A percentile compares a stretch with the other conserved stretches of the same genome.
Conservation (phyloP, 768 basidiomycete species). For the Rhodotorula kratochvilovae region DNA sequence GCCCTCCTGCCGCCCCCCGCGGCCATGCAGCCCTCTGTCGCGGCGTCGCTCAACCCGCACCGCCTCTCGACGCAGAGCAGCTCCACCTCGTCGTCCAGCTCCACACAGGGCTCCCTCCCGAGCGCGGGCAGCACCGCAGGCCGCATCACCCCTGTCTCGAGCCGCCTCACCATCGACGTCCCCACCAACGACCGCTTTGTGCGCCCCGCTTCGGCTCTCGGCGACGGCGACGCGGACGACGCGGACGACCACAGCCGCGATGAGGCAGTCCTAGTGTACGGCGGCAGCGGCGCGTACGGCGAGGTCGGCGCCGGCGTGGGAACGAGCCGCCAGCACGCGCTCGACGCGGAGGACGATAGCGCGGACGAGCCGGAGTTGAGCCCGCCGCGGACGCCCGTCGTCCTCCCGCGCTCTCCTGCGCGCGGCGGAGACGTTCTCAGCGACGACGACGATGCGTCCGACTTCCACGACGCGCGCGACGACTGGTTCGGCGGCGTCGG, state of each 20-base stretch:
- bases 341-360: not conserved
- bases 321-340: not conserved
- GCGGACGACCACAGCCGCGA: not conserved
- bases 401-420: not conserved
- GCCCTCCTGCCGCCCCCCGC: not conserved
- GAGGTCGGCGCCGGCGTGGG: too few species aligned
- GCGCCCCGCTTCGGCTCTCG: not conserved
- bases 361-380: not conserved
- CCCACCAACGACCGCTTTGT: conserved; percentile 4
- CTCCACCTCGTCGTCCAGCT: not conserved
- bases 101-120: not conserved
- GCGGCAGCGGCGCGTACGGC: not conserved
- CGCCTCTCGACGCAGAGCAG: not conserved
- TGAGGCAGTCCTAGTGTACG: too few species aligned
- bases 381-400: not conserved
- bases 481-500: not conserved
- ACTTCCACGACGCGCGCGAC: not conserved
- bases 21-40: not conserved
- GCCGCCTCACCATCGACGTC: not conserved
- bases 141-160: not conserved
- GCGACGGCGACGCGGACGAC: not conserved
- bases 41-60: not conserved
- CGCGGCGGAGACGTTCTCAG: not conserved
- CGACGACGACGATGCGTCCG: not conserved
- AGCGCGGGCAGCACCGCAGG: not conserved